Evolutionary conservation across 805 yeast genomes (phyloP), one percentile per base, ranked within the genome.

Genomic region (Sugiyamaella americana): DNA sequence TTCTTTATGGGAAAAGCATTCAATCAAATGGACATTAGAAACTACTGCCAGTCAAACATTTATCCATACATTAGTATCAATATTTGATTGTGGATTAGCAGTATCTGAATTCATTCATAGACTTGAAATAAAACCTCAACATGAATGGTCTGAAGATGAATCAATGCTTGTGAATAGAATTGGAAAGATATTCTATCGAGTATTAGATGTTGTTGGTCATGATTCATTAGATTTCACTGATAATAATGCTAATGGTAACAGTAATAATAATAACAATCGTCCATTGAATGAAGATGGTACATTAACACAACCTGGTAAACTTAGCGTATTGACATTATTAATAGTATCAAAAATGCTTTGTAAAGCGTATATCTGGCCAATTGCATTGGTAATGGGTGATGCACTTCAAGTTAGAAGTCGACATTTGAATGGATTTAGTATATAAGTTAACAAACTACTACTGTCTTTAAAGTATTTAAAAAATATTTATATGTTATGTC

Each of bases 1-100:
- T 8, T 62, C 67, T 5, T 56, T 67, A 43, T 64, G 66, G 57
- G 69, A 65, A 41, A 66, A 66, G 43, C 65, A 67, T 40, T 60
- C 63, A 17, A 59, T 51, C 11, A 51, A 55, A 19, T 56, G 62
- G 61, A 58, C 59, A 3, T 45, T 53, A 40, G 61, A 60, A 37
- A 53, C 58, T n/a, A 50, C 59, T 16, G 60, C 63, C 17, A 46
- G 53, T n/a, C 63, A 64, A 37, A 60, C 66, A 13, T 67, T 65
- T 48, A 51, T 67, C 40, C 68, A 66, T 45, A 59, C 67, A 4
- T 43, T 64, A 17, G 55, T 61, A 37, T 59, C 65, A 5, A 51
- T 67, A 8, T 63, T 66, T 24, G 69, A 67, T 45, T 61, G 69
- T 37, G 67, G 63, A 0, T 44, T 67, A 29, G 64, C 67, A 13